phyloP scores from a whole-genome alignment of 495 filamentous ascomycete species.

The Schizothecium vesticola region DNA sequence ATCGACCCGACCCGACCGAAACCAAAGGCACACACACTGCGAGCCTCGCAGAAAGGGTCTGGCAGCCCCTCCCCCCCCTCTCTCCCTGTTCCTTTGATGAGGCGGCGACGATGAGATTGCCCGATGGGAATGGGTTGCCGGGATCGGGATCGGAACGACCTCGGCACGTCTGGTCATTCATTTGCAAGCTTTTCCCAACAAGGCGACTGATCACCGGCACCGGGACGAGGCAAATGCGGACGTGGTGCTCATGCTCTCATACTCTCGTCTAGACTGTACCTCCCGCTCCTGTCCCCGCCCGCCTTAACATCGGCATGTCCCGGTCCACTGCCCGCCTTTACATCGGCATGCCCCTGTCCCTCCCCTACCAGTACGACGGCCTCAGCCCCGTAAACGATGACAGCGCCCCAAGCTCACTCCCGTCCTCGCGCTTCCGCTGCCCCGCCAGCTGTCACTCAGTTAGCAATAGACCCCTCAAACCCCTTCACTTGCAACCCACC shows the following conservation, averaged over 20 bases:
- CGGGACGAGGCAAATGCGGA: neutral
- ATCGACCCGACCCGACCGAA: neutral
- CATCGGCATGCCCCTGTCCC: neutral
- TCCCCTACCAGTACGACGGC: slow-evolving; percentile 61
- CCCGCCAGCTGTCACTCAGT: slow-evolving; percentile 54
- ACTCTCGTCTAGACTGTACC: neutral
- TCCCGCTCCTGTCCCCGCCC: neutral
- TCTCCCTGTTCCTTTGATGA: too few species aligned
- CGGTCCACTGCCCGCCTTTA: too few species aligned
- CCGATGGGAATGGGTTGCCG: neutral
- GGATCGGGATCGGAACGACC: neutral
- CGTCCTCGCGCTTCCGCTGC: slow-evolving; percentile 70
- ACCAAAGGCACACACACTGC: neutral
- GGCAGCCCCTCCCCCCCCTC: too few species aligned
- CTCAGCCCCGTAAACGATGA: slow-evolving; percentile 63
- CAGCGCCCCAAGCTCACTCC: slow-evolving; percentile 50
- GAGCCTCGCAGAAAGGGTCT: neutral
- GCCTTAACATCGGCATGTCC: neutral
- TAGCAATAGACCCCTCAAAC: neutral
- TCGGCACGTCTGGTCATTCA: neutral
- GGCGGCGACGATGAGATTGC: neutral
- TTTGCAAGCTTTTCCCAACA: neutral
- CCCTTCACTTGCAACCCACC: slow-evolving; percentile 39
- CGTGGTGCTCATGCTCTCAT: neutral
- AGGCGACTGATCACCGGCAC: neutral